Evolutionary conservation across 305 asterid species (phyloP), one percentile per base, ranked within the genome.

Genomic region (Fraxinus dipetala): DNA sequence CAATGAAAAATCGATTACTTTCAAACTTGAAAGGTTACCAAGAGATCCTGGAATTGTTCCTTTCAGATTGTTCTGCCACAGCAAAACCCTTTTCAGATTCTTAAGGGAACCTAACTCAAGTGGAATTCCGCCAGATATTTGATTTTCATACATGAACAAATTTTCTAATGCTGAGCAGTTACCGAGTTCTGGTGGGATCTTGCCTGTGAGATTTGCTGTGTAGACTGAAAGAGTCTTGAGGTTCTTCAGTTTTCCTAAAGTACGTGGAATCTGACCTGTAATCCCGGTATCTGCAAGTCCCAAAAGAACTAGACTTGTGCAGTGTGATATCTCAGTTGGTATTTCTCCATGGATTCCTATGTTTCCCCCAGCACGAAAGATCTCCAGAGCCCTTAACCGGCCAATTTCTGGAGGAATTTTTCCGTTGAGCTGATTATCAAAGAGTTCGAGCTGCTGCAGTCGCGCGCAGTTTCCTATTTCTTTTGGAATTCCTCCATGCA

Each of bases 251-350:
- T 85, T 82, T 36, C 93, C 95, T 79, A 91, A 85, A 83, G 83
- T 82, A 8, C n/a, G 78, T 0, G 94, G 97, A 84, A 92, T 87
- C 85, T 56, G 85, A 43, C 97, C 97, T 1, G 93, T 83, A 65
- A 92, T 84, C 40, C 89, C 87, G 0, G 97, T 91, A 85, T 87
- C 94, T 14, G 95, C 97, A 28, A 90, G 90, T 5, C 97, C 97
- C 74, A 92, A 76, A 80, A 92, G 11, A 28, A 80, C 38, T 16
- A 92, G 85, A 40, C 80, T 79, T 59, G 82, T 87, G 86, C 95
- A 92, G 86, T 84, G 89, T 81, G 93, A 88, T 85, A 92, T 79
- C 83, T 88, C 85, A 78, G 79, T 76, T 36, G 97, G 95, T 48
- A 92, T 90, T 73, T 87, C 92, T 43, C 97, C 95, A 83, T 70